Conservation (phyloP, 1,139 yeast species). For the Yarrowia galli region DNA sequence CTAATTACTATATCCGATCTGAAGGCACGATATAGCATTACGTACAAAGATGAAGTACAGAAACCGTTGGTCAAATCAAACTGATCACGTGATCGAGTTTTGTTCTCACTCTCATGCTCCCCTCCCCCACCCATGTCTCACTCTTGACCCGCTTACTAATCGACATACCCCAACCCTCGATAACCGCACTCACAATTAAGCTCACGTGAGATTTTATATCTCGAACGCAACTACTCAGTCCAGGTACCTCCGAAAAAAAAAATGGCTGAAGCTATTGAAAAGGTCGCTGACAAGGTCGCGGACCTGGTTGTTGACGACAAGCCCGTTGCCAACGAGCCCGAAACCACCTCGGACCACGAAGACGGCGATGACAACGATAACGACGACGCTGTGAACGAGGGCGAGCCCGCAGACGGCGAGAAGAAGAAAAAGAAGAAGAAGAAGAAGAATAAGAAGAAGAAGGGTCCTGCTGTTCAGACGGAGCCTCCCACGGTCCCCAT, state of each 20-base stretch:
- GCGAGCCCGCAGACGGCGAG: conserved; percentile 43
- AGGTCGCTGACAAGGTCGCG: conserved; percentile 40
- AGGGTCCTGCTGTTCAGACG: conserved; percentile 49
- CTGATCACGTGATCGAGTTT: too few species aligned
- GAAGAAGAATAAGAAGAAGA: conserved; percentile 55
- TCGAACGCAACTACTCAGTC: too few species aligned
- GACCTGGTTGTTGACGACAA: conserved; percentile 38
- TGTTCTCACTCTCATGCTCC: too few species aligned
- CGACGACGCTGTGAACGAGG: conserved; percentile 43
- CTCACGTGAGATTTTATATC: conserved; percentile 1
- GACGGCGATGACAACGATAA: conserved; percentile 42
- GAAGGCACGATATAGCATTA: too few species aligned
- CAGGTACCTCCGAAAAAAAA: not conserved
- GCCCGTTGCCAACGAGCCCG: conserved; percentile 40
- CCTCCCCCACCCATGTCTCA: too few species aligned
- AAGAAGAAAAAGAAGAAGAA: conserved; percentile 59
- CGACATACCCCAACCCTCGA: not conserved
- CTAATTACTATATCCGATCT: too few species aligned
- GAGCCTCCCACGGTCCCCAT: conserved; percentile 64
- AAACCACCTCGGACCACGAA: conserved; percentile 7
- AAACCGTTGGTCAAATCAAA: too few species aligned
- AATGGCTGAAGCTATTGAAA: conserved; percentile 39
- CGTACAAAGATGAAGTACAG: too few species aligned
- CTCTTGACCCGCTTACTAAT: too few species aligned
- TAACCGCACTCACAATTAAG: not conserved